Conservation (phyloP, 305 asterid genomes). For the Ajuga reptans region DNA sequence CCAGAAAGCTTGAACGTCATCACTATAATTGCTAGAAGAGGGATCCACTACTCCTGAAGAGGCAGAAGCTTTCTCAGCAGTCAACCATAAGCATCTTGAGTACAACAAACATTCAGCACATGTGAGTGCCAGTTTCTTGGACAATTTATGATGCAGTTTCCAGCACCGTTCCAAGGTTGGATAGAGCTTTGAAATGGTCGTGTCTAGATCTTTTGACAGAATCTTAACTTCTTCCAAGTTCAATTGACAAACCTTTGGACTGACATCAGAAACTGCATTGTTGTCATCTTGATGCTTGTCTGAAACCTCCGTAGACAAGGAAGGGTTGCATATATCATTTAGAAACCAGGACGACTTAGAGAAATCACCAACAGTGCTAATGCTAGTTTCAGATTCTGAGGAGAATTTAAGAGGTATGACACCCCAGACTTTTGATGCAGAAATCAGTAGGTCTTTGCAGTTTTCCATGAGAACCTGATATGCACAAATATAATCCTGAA, state of each 20-base stretch:
- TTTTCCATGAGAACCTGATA: constrained; percentile 73
- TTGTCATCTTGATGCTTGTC: constrained; percentile 32
- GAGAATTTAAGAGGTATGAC: constrained; percentile 49
- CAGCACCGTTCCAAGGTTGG: constrained; percentile 67
- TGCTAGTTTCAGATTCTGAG: constrained; percentile 34
- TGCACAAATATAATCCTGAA: constrained; percentile 74
- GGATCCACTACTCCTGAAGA: constrained; percentile 37
- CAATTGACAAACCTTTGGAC: constrained; percentile 37
- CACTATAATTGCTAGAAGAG: constrained; percentile 24
- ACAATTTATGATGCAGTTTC: constrained; percentile 66
- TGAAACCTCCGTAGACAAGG: constrained; percentile 31
- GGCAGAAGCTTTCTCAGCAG: constrained; percentile 33
- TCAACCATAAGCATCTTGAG: constrained; percentile 47
- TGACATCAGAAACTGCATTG: constrained; percentile 28
- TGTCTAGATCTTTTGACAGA: constrained; percentile 44
- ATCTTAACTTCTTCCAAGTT: constrained; percentile 43
- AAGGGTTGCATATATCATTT: constrained; percentile 41
- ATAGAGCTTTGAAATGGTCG: constrained; percentile 51
- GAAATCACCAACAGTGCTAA: constrained; percentile 35
- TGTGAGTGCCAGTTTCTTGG: constrained; percentile 48
- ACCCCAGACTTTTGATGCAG: constrained; percentile 49
- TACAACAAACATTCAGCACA: constrained; percentile 79
- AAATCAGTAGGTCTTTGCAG: constrained; percentile 52
- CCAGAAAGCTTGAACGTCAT: constrained; percentile 44
- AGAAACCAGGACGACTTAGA: constrained; percentile 55